Conservation (phyloP, 2,329 filamentous ascomycete species). For the Scedosporium dehoogii region DNA sequence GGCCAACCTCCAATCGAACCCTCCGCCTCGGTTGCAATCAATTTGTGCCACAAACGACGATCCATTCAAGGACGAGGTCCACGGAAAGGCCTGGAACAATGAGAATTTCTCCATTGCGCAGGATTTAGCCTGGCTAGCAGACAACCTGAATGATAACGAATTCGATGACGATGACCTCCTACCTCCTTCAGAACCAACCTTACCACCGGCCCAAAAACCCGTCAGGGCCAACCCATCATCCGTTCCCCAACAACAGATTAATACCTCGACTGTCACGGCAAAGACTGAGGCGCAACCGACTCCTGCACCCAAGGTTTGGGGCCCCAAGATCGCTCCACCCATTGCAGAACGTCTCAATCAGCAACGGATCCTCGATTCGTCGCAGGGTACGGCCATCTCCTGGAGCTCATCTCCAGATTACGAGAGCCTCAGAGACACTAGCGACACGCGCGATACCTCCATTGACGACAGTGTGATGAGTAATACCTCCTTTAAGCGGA, state of each 20-base stretch:
- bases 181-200: background rate
- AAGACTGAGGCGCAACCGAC: background rate
- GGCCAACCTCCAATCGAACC: constrained; percentile 16
- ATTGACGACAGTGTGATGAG: constrained; percentile 10
- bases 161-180: constrained; percentile 48
- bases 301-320: background rate
- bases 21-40: constrained; percentile 21
- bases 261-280: background rate
- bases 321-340: background rate
- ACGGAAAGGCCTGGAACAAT: constrained; percentile 31
- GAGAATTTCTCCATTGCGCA: constrained; percentile 28
- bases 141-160: constrained; percentile 52
- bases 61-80: constrained; percentile 19
- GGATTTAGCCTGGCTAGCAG: constrained; percentile 22
- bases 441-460: background rate
- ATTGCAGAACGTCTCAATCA: background rate
- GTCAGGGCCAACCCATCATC: constrained; percentile 14
- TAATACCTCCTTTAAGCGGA: constrained; percentile 29
- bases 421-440: constrained; percentile 29
- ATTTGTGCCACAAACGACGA: constrained; percentile 1
- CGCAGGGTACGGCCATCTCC: constrained; percentile 34
- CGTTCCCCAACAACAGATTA: constrained; percentile 16
- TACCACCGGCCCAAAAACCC: background rate
- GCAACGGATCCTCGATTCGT: constrained; percentile 8
- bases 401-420: constrained; percentile 63